Conservation (phyloP, 2,329 filamentous ascomycete genomes). For the Colletotrichum simmondsii region DNA sequence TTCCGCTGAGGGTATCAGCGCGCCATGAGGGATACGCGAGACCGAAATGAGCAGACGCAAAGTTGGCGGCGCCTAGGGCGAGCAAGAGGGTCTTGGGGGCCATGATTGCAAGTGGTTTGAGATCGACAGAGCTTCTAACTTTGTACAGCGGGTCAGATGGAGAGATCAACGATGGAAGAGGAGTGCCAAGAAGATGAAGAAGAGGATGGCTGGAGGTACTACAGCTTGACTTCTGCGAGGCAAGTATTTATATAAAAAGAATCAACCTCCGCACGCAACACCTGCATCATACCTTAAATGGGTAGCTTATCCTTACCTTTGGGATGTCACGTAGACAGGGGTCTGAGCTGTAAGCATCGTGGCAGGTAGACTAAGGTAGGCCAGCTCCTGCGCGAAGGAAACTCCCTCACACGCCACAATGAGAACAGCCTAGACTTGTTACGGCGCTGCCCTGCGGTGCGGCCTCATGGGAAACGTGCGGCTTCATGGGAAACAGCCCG, state of each 20-base stretch:
- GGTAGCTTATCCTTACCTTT: slow-evolving; percentile 18
- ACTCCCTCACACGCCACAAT: slow-evolving; percentile 16
- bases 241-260: slow-evolving; percentile 12
- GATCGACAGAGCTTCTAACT: not conserved
- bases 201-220: not conserved
- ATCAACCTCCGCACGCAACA: not conserved
- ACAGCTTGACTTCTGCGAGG: not conserved
- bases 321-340: not conserved
- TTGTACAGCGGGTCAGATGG: not conserved
- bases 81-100: slow-evolving; percentile 44
- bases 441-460: not conserved
- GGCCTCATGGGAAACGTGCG: not conserved
- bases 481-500: not conserved
- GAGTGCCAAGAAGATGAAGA: not conserved
- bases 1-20: slow-evolving; percentile 55
- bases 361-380: not conserved
- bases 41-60: slow-evolving; percentile 59
- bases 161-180: not conserved
- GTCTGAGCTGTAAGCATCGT: slow-evolving; percentile 2
- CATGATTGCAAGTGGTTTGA: slow-evolving; percentile 40
- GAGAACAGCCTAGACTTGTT: not conserved
- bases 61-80: slow-evolving; percentile 47
- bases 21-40: slow-evolving; percentile 61
- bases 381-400: not conserved
- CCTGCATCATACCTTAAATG: not conserved